Base-by-base conservation (phyloP, 345 rosid species). In the Alliaria petiolata region DNA sequence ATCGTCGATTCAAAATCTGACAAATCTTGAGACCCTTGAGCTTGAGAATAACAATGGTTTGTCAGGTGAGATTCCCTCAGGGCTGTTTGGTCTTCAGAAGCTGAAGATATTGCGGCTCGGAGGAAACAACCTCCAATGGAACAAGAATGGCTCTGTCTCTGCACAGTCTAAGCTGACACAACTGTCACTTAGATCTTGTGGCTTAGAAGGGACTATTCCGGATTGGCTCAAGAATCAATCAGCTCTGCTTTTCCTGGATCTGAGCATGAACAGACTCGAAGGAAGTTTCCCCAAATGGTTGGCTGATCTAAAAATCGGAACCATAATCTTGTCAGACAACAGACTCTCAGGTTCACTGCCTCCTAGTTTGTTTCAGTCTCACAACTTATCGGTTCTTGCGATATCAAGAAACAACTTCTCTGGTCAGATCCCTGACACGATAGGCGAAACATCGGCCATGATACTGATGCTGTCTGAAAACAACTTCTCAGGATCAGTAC, bases 121-220 rank as follows among this genome's bases (percentile, higher is more conserved):
- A 58, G 81, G 78, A n/a, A 81, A 72, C 63, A 77, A 83, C n/a
- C 79, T 85, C 52, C 77, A 73, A 4, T 82, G 83, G 83, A 54
- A 77, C 72, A 77, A 77, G 47, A 54, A 7, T 10, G 78, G 43
- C 3, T 55, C 19, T 46, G 40, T 81, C 16, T 72, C 42, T 30
- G 80, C 75, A 28, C 71, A 26, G 44, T 77, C 69, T 45, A 72
- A 52, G 68, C 31, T 85, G 11, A 52, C 65, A 7, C n/a, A 54
- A n/a, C 69, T 81, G 45, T 85, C 86, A 39, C 33, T 85, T 60
- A 67, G 45, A 42, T 72, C 86, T 6, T 83, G 82, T 79, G 50
- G 76, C 30, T 69, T 85, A 43, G 6, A 55, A 46, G 83, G 85
- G 12, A 54, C 19, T 7, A 82, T 83, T 62, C 86, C 79, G 0